Conservation (phyloP, 306 rosid genomes). For the Casuarina equisetifolia region DNA sequence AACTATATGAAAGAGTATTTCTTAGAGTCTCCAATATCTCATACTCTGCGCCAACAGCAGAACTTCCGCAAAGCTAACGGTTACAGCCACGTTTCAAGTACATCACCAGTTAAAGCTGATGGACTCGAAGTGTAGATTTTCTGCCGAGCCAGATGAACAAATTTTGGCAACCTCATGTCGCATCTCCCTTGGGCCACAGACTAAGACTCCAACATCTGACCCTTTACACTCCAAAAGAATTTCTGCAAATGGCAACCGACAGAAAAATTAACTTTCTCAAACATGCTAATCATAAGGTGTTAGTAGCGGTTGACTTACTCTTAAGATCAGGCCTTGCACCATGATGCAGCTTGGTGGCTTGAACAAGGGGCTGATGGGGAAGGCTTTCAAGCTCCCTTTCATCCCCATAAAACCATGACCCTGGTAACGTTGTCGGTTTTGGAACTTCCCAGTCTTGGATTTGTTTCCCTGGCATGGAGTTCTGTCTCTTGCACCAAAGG, state of each 20-base stretch:
- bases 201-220: slow-evolving; percentile 50
- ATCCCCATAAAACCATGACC: slow-evolving; percentile 19
- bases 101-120: slow-evolving; percentile 50
- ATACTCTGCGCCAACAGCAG: neutral
- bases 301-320: slow-evolving; percentile 26
- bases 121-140: slow-evolving; percentile 48
- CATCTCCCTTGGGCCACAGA: slow-evolving; percentile 52
- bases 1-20: neutral
- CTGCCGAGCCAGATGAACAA: slow-evolving; percentile 43
- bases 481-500: slow-evolving; percentile 36
- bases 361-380: slow-evolving; percentile 33
- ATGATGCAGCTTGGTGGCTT: slow-evolving; percentile 41
- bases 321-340: slow-evolving; percentile 46
- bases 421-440: slow-evolving; percentile 26
- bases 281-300: neutral
- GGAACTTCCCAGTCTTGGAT: slow-evolving; percentile 18
- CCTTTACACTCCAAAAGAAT: slow-evolving; percentile 39
- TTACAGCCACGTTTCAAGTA: neutral
- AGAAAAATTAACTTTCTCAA: neutral
- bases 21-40: neutral
- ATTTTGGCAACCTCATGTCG: slow-evolving; percentile 50
- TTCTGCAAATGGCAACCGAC: slow-evolving; percentile 25
- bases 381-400: slow-evolving; percentile 46
- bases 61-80: neutral
- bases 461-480: slow-evolving; percentile 25